Conservation (phyloP, 352 stramenopile genomes). For the Phytophthora boehmeriae region DNA sequence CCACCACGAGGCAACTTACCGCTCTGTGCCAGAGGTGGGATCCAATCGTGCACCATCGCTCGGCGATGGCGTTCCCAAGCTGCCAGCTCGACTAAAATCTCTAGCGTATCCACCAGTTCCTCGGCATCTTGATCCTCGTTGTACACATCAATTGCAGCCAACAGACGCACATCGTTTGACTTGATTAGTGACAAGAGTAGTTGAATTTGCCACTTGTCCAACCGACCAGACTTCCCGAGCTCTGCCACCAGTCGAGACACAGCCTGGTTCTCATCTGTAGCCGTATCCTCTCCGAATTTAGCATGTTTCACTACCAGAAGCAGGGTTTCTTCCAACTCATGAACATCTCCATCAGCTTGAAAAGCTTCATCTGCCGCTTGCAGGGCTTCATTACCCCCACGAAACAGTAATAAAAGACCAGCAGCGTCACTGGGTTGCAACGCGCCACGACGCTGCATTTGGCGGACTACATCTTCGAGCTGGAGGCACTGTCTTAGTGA, state of each 20-base stretch:
- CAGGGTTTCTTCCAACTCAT: constrained; percentile 80
- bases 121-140: constrained; percentile 46
- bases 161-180: constrained; percentile 48
- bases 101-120: constrained; percentile 63
- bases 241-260: constrained; percentile 43
- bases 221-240: constrained; percentile 36
- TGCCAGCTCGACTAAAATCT: constrained; percentile 64
- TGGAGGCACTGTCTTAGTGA: constrained; percentile 38
- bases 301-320: constrained; percentile 85
- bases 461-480: constrained; percentile 66
- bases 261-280: constrained; percentile 31
- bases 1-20: constrained; percentile 26
- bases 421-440: constrained; percentile 61
- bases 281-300: constrained; percentile 46
- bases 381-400: constrained; percentile 74
- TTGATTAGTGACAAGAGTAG: constrained; percentile 55
- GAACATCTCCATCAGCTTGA: constrained; percentile 70
- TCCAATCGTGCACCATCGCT: constrained; percentile 59
- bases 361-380: constrained; percentile 77
- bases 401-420: constrained; percentile 66
- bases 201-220: constrained; percentile 67
- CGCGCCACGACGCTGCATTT: constrained; percentile 67
- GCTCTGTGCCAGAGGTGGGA: constrained; percentile 47
- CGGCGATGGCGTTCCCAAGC: constrained; percentile 63
- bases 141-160: constrained; percentile 65